Evolutionary conservation across 1,284 basidiomycete species (phyloP), one percentile per base, ranked within the genome.

Genomic region (Malassezia psittaci): DNA sequence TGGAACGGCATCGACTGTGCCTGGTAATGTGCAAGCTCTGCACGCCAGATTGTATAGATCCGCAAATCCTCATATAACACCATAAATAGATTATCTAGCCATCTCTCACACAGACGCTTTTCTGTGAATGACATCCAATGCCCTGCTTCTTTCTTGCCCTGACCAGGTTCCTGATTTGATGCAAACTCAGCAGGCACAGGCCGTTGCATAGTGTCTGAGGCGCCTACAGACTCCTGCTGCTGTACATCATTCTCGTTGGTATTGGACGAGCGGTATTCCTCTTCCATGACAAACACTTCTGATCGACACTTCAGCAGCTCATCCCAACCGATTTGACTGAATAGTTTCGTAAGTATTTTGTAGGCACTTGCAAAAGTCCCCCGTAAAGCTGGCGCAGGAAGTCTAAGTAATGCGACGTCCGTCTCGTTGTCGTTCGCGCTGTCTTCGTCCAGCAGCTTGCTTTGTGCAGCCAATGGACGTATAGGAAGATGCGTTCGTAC

Each of bases 21-120:
- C 74, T 93, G 94, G 81, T 94, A 98, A 73, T 99, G 93, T 0
- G 90, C 89, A n/a, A 96, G 86, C 74, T 98, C 94, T 3, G 94
- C 93, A 18, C 93, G 83, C 84, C 94, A 99, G 71, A 98, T 98
- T 0, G 94, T 98, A 85, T 93, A 98, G 11, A 98, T 88, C n/a
- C 94, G 84, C 47, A 98, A 79, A 74, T 98, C 93, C 85, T 91
- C 91, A 75, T 96, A 96, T 4, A 96, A 79, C 1, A 96, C 90
- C 89, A 98, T 91, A 78, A 98, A 98, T 52, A 98, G 76, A 68
- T 98, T 98, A 75, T 96, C 93, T 50, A 99, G 80, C 93, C 93
- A 98, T 47, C 94, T 81, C 74, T 98, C 93, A 74, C 94, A 98
- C 32, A 99, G 78, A 35, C 94, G 81, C 79, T 98, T 98, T 76